A percentile compares a stretch with the other conserved stretches of the same genome.
Conservation (phyloP, 371 early-diverging fungal species). For the Mucor circinelloides region DNA sequence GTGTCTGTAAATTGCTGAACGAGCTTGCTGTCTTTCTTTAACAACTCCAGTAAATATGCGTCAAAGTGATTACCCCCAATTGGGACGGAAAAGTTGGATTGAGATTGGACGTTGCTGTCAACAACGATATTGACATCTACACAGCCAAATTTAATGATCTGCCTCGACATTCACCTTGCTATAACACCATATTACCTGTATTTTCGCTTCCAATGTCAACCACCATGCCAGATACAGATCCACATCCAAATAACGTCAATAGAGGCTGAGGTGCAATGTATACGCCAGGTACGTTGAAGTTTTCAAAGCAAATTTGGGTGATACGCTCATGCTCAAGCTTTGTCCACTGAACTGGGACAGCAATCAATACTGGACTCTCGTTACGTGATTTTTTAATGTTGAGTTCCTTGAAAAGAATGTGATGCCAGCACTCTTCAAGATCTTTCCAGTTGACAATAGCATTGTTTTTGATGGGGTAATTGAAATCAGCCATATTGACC, state of each 20-base stretch:
- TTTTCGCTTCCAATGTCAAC: constrained; percentile 88
- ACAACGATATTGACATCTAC: constrained; percentile 73
- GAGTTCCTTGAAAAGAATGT: constrained; percentile 77
- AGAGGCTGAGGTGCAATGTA: constrained; percentile 84
- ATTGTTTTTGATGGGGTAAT: constrained; percentile 65
- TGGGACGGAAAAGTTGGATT: constrained; percentile 62
- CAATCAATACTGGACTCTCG: constrained; percentile 75
- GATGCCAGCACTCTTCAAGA: constrained; percentile 74
- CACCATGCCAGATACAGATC: constrained; percentile 77
- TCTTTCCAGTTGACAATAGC: constrained; percentile 77
- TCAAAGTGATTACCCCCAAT: constrained; percentile 76
- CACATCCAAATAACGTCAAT: constrained; percentile 80
- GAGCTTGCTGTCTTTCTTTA: constrained; percentile 61
- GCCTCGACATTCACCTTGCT: background rate
- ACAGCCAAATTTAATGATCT: background rate
- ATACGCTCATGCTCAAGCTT: constrained; percentile 82
- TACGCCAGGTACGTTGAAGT: constrained; percentile 86
- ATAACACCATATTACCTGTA: constrained; percentile 49
- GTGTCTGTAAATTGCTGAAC: constrained; percentile 41
- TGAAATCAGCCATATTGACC: constrained; percentile 40
- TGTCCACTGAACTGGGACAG: constrained; percentile 83
- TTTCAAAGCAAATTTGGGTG: constrained; percentile 90
- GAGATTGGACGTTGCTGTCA: constrained; percentile 65
- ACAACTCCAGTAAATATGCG: constrained; percentile 54
- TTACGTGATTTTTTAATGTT: constrained; percentile 76